phyloP scores from a whole-genome alignment of 768 basidiomycete species.

The Pulveroboletus sp. region DNA sequence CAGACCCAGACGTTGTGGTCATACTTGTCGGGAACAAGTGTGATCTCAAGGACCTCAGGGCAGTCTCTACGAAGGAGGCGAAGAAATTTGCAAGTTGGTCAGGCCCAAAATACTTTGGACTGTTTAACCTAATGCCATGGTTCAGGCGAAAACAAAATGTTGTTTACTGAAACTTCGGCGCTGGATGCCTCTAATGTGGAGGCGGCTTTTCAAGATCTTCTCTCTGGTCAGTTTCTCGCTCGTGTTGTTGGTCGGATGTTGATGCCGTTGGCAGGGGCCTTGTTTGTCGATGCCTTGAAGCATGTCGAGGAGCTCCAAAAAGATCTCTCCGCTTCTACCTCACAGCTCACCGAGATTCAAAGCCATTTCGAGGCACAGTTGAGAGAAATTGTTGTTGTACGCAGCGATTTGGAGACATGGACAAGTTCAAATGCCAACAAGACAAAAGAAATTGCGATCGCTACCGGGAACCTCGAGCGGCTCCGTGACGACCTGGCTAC shows the following conservation, averaged over 20 bases:
- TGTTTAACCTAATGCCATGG: constrained; percentile 1
- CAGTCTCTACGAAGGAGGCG: constrained; percentile 97
- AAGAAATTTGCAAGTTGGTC: constrained; percentile 81
- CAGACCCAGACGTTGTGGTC: constrained; percentile 89
- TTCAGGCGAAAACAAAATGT: constrained; percentile 84
- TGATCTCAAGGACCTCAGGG: constrained; percentile 96
- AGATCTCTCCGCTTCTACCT: not conserved
- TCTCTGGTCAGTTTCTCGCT: constrained; percentile 62
- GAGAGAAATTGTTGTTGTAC: not conserved
- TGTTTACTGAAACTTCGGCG: constrained; percentile 98
- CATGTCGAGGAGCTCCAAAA: constrained; percentile 72
- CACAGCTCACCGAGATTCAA: not conserved
- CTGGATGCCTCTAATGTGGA: constrained; percentile 99
- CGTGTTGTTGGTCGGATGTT: not conserved
- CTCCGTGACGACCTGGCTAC: not conserved
- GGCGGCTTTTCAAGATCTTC: constrained; percentile 93
- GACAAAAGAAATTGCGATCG: not conserved
- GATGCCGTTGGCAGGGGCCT: constrained; percentile 72
- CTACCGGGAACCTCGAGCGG: not conserved
- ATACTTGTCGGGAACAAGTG: constrained; percentile 99
- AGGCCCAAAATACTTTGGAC: constrained; percentile 11
- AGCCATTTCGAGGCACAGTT: not conserved
- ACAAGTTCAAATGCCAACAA: not conserved
- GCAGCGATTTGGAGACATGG: constrained; percentile 1
- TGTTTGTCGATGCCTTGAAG: no score